Evolutionary conservation across 1,139 yeast genomes (phyloP).

Genomic region (Debaryomyces fabryi): DNA sequence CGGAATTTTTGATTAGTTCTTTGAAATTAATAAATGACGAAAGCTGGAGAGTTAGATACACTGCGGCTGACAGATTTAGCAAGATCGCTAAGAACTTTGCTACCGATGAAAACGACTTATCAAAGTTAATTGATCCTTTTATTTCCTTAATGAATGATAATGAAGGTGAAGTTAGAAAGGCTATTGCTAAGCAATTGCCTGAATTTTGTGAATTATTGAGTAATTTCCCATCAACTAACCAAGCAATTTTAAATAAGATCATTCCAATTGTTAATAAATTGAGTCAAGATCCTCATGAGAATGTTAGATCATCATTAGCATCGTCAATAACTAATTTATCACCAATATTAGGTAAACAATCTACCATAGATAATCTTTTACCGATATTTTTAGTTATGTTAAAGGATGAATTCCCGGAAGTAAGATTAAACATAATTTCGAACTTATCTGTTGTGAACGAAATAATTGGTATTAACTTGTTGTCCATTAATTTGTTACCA

Average conservation of each 20-base stretch:
- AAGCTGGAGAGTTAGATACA: slow-evolving; percentile 97
- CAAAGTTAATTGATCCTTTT: slow-evolving; percentile 68
- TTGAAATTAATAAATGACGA: slow-evolving; percentile 80
- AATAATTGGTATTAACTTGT: slow-evolving; percentile 86
- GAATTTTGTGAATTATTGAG: slow-evolving; percentile 65
- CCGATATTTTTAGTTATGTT: slow-evolving; percentile 93
- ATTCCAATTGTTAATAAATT: slow-evolving; percentile 83
- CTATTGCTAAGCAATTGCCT: slow-evolving; percentile 89
- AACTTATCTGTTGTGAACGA: slow-evolving; percentile 90
- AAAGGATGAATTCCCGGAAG: slow-evolving; percentile 96
- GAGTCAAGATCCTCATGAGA: slow-evolving; percentile 89
- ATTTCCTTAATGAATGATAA: slow-evolving; percentile 81
- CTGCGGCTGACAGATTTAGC: slow-evolving; percentile 92
- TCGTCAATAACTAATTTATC: slow-evolving; percentile 85
- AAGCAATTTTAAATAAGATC: slow-evolving; percentile 65
- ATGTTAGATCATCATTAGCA: slow-evolving; percentile 91
- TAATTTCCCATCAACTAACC: slow-evolving; percentile 45
- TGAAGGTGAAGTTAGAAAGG: slow-evolving; percentile 96
- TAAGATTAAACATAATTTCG: slow-evolving; percentile 89
- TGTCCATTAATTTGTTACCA: slow-evolving; percentile 87
- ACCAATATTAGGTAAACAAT: slow-evolving; percentile 81
- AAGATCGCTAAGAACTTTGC: slow-evolving; percentile 70
- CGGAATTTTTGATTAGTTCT: slow-evolving; percentile 58
- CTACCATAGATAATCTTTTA: slow-evolving; percentile 77
- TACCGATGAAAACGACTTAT: slow-evolving; percentile 51